Evolutionary conservation across 495 filamentous ascomycete genomes (phyloP).

Genomic region (Penicillium alfredii): DNA sequence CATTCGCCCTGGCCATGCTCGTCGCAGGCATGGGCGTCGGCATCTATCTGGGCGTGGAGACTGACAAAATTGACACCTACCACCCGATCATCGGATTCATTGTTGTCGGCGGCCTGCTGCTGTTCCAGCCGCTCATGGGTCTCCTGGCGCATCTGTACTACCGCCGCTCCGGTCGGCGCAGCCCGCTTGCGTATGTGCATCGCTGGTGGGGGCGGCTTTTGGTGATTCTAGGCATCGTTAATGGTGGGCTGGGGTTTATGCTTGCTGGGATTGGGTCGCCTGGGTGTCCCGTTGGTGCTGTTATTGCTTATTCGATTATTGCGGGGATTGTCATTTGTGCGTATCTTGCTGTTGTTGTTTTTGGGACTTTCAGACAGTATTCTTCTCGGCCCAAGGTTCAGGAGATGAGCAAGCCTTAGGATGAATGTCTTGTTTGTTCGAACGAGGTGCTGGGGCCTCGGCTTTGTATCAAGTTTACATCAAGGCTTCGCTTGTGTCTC

Average conservation of each 20-base stretch:
- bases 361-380: conserved; percentile 4
- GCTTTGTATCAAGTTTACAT: too few relatives aligned
- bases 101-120: conserved; percentile 46
- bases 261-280: conserved; percentile 31
- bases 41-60: conserved; percentile 36
- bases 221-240: conserved; percentile 57
- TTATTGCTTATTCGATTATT: conserved; percentile 56
- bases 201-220: conserved; percentile 85
- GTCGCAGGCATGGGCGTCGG: conserved; percentile 58
- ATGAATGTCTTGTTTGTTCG: too few relatives aligned
- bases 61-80: conserved; percentile 11
- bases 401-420: too few relatives aligned
- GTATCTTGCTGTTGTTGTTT: conserved; percentile 33
- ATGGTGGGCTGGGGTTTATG: conserved; percentile 63
- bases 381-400: too few relatives aligned
- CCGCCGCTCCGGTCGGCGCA: conserved; percentile 39
- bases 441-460: too few relatives aligned
- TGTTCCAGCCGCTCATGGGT: conserved; percentile 58
- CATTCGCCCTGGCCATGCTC: conserved; percentile 47
- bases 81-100: conserved; percentile 51
- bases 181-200: conserved; percentile 55
- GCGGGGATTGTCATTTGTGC: conserved; percentile 45
- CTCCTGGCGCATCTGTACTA: conserved; percentile 55
- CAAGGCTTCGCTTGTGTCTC: too few relatives aligned
- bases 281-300: conserved; percentile 23